A percentile compares a stretch with the other conserved stretches of the same genome.
Evolutionary conservation across 768 basidiomycete species (phyloP).

Genomic region (Ramaria rubella): DNA sequence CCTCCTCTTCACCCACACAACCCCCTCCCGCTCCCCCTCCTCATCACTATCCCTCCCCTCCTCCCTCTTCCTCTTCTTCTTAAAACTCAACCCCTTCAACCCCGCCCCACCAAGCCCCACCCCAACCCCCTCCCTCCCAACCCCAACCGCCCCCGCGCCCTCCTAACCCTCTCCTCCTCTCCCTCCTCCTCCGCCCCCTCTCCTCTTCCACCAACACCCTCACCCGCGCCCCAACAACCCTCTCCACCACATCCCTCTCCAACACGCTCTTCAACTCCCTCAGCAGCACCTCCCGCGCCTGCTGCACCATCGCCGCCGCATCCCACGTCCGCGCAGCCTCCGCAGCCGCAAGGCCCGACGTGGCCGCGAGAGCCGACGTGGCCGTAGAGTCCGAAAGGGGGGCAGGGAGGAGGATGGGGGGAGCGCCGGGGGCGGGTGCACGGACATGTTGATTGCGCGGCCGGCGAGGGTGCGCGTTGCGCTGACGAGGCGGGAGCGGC

Average conservation of each 20-base stretch:
- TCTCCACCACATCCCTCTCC: slow-evolving; percentile 60
- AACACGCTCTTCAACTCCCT: slow-evolving; percentile 49
- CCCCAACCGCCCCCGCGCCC: background rate
- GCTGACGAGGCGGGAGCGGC: slow-evolving; percentile 62
- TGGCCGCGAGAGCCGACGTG: too few relatives aligned
- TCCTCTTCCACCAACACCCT: slow-evolving; percentile 47
- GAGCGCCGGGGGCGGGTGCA: slow-evolving; percentile 37
- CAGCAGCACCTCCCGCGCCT: slow-evolving; percentile 50
- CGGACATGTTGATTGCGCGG: slow-evolving; percentile 51
- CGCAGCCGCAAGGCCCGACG: too few relatives aligned
- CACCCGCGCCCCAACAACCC: slow-evolving; percentile 49
- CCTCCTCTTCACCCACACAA: slow-evolving; percentile 40
- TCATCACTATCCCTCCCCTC: slow-evolving; percentile 16
- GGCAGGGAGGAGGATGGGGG: slow-evolving; percentile 25
- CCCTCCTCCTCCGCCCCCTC: slow-evolving; percentile 39
- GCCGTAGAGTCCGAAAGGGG: too few relatives aligned
- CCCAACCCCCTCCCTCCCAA: slow-evolving; percentile 11
- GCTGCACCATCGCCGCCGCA: slow-evolving; percentile 44
- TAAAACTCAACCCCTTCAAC: slow-evolving; percentile 18
- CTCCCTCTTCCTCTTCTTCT: slow-evolving; percentile 12
- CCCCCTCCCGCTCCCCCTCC: slow-evolving; percentile 29
- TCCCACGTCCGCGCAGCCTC: slow-evolving; percentile 40
- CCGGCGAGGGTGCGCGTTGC: slow-evolving; percentile 49
- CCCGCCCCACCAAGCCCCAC: slow-evolving; percentile 14
- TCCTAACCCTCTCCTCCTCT: slow-evolving; percentile 18